A percentile compares a stretch with the other conserved stretches of the same genome.
phyloP scores from a whole-genome alignment of 306 rosid species.

The Lathyrus tuberosus region DNA sequence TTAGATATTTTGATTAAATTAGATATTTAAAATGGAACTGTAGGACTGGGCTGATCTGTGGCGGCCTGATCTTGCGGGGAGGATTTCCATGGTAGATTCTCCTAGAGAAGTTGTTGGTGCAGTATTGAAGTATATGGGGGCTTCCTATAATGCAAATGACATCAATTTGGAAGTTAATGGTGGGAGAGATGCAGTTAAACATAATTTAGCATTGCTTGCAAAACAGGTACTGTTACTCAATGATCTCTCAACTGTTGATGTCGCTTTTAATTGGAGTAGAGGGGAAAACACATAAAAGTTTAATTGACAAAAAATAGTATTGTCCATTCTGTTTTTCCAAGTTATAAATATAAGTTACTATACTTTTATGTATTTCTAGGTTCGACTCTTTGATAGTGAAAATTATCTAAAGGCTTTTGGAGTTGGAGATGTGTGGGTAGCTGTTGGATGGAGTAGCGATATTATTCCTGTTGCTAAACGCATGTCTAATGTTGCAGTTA shows the following conservation, averaged over 20 bases:
- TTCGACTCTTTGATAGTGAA: slow-evolving; percentile 73
- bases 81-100: slow-evolving; percentile 88
- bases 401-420: slow-evolving; percentile 89
- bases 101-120: slow-evolving; percentile 94
- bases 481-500: slow-evolving; percentile 75
- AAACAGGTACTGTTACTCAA: slow-evolving; percentile 68
- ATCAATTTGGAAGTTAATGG: slow-evolving; percentile 63
- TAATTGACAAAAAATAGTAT: slow-evolving; percentile 7
- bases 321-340: slow-evolving; percentile 23
- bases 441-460: slow-evolving; percentile 98
- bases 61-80: slow-evolving; percentile 91
- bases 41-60: slow-evolving; percentile 98
- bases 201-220: slow-evolving; percentile 63
- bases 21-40: slow-evolving; percentile 35
- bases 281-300: not conserved
- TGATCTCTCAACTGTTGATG: slow-evolving; percentile 5
- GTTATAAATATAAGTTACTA: slow-evolving; percentile 8
- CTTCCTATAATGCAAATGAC: slow-evolving; percentile 72
- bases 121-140: slow-evolving; percentile 93
- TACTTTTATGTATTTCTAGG: slow-evolving; percentile 52
- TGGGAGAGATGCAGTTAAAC: slow-evolving; percentile 70
- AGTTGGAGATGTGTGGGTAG: slow-evolving; percentile 90
- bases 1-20: slow-evolving; percentile 9
- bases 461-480: slow-evolving; percentile 85
- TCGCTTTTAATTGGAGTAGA: slow-evolving; percentile 13